Evolutionary conservation across 345 rosid genomes (phyloP), one percentile per base, ranked within the genome.

Genomic region (Conringia planisiliqua): DNA sequence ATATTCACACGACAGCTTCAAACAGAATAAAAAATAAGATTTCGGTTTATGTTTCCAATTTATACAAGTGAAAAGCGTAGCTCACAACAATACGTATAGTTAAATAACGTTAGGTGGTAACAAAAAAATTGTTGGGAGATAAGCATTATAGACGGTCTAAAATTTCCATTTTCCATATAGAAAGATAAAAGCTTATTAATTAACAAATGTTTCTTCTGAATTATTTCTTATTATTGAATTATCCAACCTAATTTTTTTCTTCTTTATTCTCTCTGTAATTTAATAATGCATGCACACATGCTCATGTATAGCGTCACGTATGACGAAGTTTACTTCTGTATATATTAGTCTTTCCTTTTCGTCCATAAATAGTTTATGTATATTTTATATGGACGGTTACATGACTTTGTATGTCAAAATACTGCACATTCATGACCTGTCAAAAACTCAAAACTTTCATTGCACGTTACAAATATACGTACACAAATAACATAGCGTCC

Each of bases 261-360:
- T 26, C 0, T 48, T 48, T 11, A 11, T 24, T 26, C 10, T 32
- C 5, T 51, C 2, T 44, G 57, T 24, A 12, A 11, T 46, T 8
- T 73, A 16, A 33, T 27, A 55, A 74, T 7, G 47, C 60, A 27
- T 36, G 43, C 56, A 68, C 74, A 47, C 27, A 68, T 75, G 26
- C 13, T 33, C 64, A 24, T 32, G 39, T 30, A 48, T 58, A 29
- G 42, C 40, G 70, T 76, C 74, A 68, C 30, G 58, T 16, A 22
- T 76, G 79, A 76, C 74, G 70, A 68, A 47, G 5, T 16, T 39
- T 16, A n/a, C 47, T 30, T n/a, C n/a, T n/a, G n/a, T n/a, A 27
- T 33, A 0, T 16, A 39, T 52, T 38, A 10, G 10, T 33, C 12
- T n/a, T 35, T 60, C 4, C 3, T 14, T 47, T 55, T 22, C 7